These are phyloP conservation scores for Fraxinus pennsylvanica DNA, from an alignment of 257 asterid genomes.

Conservation along the genomic window DNA sequence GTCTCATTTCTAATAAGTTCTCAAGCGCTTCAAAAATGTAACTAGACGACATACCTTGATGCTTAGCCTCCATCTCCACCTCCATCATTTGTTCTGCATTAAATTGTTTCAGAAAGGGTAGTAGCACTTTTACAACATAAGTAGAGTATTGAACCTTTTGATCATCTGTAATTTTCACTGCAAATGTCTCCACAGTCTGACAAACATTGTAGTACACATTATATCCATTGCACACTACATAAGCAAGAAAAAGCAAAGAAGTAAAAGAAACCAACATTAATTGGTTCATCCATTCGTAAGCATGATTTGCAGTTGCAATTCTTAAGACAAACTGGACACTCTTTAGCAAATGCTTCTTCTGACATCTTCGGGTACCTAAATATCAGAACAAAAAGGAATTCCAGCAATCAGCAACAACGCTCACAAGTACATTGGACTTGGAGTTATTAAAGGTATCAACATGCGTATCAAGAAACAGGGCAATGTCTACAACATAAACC, in stretches of 20 bases:
- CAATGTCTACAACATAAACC: background rate
- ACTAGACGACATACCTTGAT: conserved; percentile 34
- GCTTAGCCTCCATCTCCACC: conserved; percentile 48
- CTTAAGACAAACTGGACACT: conserved; percentile 69
- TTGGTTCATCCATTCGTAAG: conserved; percentile 51
- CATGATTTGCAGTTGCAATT: conserved; percentile 79
- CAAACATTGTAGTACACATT: conserved; percentile 18
- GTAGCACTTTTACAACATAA: conserved; percentile 40
- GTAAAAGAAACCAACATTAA: conserved; percentile 40
- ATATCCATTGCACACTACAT: conserved; percentile 9
- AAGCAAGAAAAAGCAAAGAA: conserved; percentile 12
- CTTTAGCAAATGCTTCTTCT: conserved; percentile 53
- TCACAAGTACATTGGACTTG: background rate
- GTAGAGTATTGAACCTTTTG: conserved; percentile 46
- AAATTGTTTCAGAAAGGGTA: conserved; percentile 53
- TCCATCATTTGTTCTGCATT: conserved; percentile 54
- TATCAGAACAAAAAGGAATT: conserved; percentile 22
- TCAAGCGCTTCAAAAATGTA: background rate
- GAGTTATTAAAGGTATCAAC: background rate
- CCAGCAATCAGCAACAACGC: background rate
- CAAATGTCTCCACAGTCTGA: conserved; percentile 26
- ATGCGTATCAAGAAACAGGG: background rate
- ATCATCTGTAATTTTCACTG: conserved; percentile 17
- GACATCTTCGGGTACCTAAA: conserved; percentile 67
- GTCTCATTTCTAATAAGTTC: background rate